phyloP scores from a whole-genome alignment of 2,329 filamentous ascomycete genomes.

The Beauveria asiatica region DNA sequence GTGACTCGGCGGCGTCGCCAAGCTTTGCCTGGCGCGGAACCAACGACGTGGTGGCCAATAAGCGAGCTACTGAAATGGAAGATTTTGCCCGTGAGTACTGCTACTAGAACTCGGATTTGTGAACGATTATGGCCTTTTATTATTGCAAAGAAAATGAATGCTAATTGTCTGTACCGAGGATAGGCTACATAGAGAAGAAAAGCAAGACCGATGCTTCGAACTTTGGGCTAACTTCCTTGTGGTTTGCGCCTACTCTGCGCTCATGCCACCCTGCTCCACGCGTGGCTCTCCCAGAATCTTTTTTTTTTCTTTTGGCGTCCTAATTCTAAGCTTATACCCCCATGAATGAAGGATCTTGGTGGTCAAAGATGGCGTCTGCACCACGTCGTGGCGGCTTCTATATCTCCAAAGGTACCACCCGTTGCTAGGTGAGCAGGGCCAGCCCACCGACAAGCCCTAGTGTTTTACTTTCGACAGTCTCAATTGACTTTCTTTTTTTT shows the following conservation, averaged over 20 bases:
- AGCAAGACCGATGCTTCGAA: neutral
- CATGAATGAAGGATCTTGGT: neutral
- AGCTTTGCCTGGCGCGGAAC: neutral
- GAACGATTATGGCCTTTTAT: neutral
- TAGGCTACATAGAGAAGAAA: neutral
- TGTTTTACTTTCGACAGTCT: no score
- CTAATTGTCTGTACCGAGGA: neutral
- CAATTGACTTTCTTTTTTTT: no score
- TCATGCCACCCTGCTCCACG: neutral
- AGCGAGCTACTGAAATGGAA: neutral
- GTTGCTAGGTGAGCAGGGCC: neutral
- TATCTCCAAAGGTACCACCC: neutral
- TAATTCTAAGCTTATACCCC: neutral
- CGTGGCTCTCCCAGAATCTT: neutral
- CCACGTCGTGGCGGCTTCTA: neutral
- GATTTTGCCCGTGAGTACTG: neutral
- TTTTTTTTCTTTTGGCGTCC: no score
- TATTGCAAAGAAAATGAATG: neutral
- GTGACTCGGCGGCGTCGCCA: neutral
- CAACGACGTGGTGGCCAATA: no score
- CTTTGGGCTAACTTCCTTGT: constrained; percentile 2
- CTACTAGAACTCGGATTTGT: neutral
- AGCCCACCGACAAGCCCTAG: no score
- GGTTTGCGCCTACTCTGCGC: constrained; percentile 2
- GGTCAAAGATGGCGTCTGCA: neutral